Evolutionary conservation across 306 rosid genomes (phyloP), one percentile per base, ranked within the genome.

Genomic region (Vachellia pachyceras): DNA sequence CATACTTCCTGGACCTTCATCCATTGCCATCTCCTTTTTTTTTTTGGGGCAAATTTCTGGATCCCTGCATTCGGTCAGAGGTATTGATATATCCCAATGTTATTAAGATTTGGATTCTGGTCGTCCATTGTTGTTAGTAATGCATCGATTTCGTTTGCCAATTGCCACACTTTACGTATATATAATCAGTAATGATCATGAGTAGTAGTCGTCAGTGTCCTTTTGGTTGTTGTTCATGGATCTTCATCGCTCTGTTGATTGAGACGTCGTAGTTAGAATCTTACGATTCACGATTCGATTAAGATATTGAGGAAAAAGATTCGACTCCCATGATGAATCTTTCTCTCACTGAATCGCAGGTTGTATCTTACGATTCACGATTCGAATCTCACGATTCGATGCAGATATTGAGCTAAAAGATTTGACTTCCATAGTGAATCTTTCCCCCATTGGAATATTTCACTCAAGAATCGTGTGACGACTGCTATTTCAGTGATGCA

Each of bases 221-320:
- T 47, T 71, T 33, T 64, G 33, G 33, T 78, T 72, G 18, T 47
- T 70, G 17, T 69, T 69, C 49, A 64, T 73, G 52, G 78, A 77
- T 77, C 78, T 81, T 77, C 15, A 6, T 47, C 22, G 22, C 40
- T 70, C 64, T 64, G 13, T 42, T 83, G 1, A 23, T 23, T 23
- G 52, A 69, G 36, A 41, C 9, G 15, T 60, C n/a, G 3, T 33
- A n/a, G n/a, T n/a, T n/a, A n/a, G n/a, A n/a, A n/a, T n/a, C n/a
- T n/a, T n/a, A n/a, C n/a, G n/a, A n/a, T n/a, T n/a, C n/a, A n/a
- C n/a, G n/a, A n/a, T n/a, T n/a, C n/a, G n/a, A n/a, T n/a, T n/a
- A n/a, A n/a, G n/a, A n/a, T n/a, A n/a, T n/a, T n/a, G n/a, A n/a
- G n/a, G n/a, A n/a, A n/a, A n/a, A n/a, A n/a, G n/a, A n/a, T n/a